Base-by-base conservation (phyloP, 345 rosid species). In the Capsella bursapastoris region DNA sequence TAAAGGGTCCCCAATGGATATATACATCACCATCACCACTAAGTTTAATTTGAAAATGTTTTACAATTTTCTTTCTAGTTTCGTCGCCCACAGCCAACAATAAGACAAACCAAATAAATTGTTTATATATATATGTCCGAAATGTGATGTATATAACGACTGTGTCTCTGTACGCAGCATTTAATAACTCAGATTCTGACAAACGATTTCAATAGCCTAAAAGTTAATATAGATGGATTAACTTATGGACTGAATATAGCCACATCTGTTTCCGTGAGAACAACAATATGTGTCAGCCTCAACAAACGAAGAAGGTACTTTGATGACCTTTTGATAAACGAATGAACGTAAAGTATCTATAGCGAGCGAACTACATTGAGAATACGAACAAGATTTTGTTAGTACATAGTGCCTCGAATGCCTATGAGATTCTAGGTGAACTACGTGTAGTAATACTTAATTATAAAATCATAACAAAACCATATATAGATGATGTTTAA, bases 1-100 rank as follows among this genome's bases (percentile, higher is more conserved):
- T 41, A 37, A 59, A n/a, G 55, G 78, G 73, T 50, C 73, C 73
- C 73, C 78, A 59, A 75, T 16, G 38, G 27, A 74, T 59, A 52
- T 22, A 22, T 22, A 22, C 25, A 22, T 22, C 25, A 22, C 25
- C 32, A 37, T 57, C 51, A 57, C 53, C 60, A 74, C 78, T 27
- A 73, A 65, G 64, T 64, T 43, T 32, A 32, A 37, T 52, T 45
- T 45, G 44, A 72, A 62, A 35, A 52, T 5, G 34, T 55, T 73
- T 22, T 55, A 73, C 64, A 64, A 5, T 43, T 64, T 53, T n/a
- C 29, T 13, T 27, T 44, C 27, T 22, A 22, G 1, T 72, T 52
- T 73, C 6, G 55, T 45, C 57, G 8, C 34, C 40, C 32, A 56
- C 57, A 22, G 25, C 49, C 31, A 53, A 55, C 56, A 72, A 29